Conservation (phyloP, 176 grass and related monocot species). For the Lolium rigidum region DNA sequence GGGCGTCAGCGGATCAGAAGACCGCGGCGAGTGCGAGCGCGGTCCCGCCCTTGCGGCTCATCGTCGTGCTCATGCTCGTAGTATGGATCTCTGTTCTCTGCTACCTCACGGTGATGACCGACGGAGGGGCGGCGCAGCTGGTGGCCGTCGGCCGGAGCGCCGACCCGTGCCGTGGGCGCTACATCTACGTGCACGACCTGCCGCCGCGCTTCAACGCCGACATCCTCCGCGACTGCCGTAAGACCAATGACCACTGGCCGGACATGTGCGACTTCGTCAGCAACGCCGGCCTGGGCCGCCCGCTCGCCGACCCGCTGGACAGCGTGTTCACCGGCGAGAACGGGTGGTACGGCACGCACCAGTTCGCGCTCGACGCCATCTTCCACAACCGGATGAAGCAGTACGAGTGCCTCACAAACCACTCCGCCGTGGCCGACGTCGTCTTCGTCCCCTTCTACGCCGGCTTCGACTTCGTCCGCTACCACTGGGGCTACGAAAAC, state of each 20-base stretch:
- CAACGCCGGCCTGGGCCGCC: conserved; percentile 64
- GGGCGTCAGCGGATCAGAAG: conserved; percentile 40
- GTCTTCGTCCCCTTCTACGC: conserved; percentile 82
- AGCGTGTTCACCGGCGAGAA: conserved; percentile 48
- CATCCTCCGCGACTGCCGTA: conserved; percentile 62
- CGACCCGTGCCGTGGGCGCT: conserved; percentile 49
- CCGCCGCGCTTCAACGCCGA: conserved; percentile 71
- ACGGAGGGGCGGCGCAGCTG: neutral
- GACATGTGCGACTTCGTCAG: conserved; percentile 62
- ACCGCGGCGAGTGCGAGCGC: neutral
- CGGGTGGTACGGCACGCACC: conserved; percentile 75
- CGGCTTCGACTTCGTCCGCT: conserved; percentile 72
- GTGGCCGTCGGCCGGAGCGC: neutral
- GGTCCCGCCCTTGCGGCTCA: conserved; percentile 40
- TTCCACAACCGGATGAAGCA: conserved; percentile 80
- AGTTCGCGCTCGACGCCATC: conserved; percentile 68
- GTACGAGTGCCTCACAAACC: conserved; percentile 70
- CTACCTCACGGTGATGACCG: conserved; percentile 45
- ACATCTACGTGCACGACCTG: conserved; percentile 75
- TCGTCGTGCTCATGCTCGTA: conserved; percentile 37
- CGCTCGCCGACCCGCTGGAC: conserved; percentile 44
- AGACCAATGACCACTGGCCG: conserved; percentile 60
- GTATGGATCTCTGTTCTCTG: conserved; percentile 57
- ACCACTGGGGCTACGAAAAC: conserved; percentile 69
- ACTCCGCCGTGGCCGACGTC: conserved; percentile 56